These are phyloP conservation scores for Tetrapisispora taiwanensis DNA, from an alignment of 805 yeast genomes.

Conservation along the genomic window DNA sequence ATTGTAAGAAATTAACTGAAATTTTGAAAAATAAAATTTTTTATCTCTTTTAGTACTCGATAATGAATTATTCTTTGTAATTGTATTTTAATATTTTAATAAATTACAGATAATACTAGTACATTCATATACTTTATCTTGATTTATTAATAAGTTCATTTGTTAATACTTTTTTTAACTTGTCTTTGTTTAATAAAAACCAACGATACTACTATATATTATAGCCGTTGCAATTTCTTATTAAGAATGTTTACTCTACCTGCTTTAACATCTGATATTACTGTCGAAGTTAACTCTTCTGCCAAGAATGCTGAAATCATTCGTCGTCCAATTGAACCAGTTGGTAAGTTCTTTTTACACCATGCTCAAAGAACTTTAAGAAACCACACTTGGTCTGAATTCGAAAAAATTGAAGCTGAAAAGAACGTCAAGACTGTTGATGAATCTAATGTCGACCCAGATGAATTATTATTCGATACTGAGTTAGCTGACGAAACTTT, in stretches of 20 bases:
- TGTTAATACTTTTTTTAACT: no score
- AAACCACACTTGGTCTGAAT: constrained; percentile 98
- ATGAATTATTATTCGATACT: constrained; percentile 37
- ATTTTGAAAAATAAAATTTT: no score
- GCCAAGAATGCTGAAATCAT: constrained; percentile 47
- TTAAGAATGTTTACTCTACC: constrained; percentile 32
- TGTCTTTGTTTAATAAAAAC: no score
- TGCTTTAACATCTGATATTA: constrained; percentile 44
- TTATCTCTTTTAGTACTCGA: neutral
- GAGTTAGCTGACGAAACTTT: constrained; percentile 70
- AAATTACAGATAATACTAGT: neutral
- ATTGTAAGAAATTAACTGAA: no score
- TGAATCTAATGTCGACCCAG: constrained; percentile 47
- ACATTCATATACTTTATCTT: no score
- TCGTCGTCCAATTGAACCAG: constrained; percentile 88
- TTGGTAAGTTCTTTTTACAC: constrained; percentile 89
- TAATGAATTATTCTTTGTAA: neutral
- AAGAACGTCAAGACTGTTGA: constrained; percentile 68
- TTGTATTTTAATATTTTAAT: neutral
- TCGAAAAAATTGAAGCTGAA: constrained; percentile 86
- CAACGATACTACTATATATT: no score
- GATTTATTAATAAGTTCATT: no score
- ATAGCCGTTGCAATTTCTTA: neutral
- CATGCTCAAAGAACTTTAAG: constrained; percentile 93
- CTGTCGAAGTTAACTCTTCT: constrained; percentile 41